phyloP scores from a whole-genome alignment of 2,329 filamentous ascomycete genomes.

The Didymella pomorum region DNA sequence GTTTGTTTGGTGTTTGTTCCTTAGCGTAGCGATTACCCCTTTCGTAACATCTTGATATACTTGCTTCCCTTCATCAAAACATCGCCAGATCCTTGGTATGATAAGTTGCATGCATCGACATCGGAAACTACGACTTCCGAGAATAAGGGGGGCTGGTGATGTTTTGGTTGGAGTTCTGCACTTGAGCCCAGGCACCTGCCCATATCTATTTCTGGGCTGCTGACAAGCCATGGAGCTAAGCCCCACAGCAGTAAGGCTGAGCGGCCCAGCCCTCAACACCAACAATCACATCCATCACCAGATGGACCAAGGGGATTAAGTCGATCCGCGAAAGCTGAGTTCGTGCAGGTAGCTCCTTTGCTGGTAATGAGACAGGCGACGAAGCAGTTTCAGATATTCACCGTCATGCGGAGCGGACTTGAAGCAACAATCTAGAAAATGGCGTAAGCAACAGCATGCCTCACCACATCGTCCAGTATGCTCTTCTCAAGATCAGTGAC shows the following conservation, averaged over 20 bases:
- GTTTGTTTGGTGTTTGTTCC: constrained; percentile 13
- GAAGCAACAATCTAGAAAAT: not conserved
- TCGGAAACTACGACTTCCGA: constrained; percentile 5
- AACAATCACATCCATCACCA: constrained; percentile 5
- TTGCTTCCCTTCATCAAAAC: constrained; percentile 4
- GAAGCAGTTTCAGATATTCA: no score
- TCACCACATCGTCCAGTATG: not conserved
- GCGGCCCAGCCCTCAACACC: constrained; percentile 20
- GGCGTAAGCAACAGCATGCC: constrained; percentile 1
- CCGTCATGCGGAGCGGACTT: not conserved
- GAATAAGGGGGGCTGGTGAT: not conserved
- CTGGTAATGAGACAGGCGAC: not conserved
- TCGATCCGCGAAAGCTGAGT: not conserved
- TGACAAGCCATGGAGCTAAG: constrained; percentile 32
- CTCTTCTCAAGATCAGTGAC: not conserved
- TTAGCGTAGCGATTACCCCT: constrained; percentile 23
- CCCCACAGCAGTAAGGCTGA: constrained; percentile 23
- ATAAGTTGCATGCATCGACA: not conserved
- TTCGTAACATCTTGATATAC: constrained; percentile 7
- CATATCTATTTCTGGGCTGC: constrained; percentile 37
- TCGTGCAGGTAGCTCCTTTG: not conserved
- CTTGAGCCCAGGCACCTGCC: constrained; percentile 17
- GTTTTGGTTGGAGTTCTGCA: constrained; percentile 9
- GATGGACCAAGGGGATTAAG: constrained; percentile 15
- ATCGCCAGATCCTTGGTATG: no score